A percentile compares a stretch with the other conserved stretches of the same genome.
Evolutionary conservation across 1,284 basidiomycete genomes (phyloP).

Genomic region (Fomitopsis palustris): DNA sequence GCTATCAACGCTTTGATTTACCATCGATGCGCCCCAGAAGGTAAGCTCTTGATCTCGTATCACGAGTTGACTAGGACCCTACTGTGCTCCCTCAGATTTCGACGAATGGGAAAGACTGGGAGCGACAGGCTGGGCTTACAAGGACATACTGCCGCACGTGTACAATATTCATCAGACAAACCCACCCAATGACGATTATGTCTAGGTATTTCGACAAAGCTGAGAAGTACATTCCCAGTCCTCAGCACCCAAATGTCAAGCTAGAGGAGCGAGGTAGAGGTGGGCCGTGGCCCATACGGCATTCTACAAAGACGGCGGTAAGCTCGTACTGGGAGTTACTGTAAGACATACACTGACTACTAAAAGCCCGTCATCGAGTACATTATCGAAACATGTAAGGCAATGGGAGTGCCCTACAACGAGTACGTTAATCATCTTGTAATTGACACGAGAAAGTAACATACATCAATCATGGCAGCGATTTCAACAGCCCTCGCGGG

Average conservation of each 20-base stretch:
- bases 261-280: constrained; percentile 5
- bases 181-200: no score
- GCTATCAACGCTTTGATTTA: constrained; percentile 27
- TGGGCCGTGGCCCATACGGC: constrained; percentile 14
- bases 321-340: no score
- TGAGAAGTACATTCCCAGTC: constrained; percentile 21
- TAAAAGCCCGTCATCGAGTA: constrained; percentile 2
- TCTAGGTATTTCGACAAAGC: constrained; percentile 27
- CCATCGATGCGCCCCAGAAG: constrained; percentile 24
- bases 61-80: no score
- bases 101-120: constrained; percentile 32
- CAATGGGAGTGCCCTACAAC: constrained; percentile 19
- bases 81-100: no score
- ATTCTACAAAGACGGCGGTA: constrained; percentile 20
- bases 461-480: constrained; percentile 14
- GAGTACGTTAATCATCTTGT: constrained; percentile 12
- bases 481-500: constrained; percentile 23
- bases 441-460: no score
- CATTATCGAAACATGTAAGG: constrained; percentile 9
- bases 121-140: constrained; percentile 31
- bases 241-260: not conserved
- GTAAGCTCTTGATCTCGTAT: constrained; percentile 16
- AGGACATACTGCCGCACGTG: constrained; percentile 26
- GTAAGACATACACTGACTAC: no score
- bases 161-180: no score